phyloP scores from a whole-genome alignment of 371 early-diverging fungal species.

The Smittium culicis region DNA sequence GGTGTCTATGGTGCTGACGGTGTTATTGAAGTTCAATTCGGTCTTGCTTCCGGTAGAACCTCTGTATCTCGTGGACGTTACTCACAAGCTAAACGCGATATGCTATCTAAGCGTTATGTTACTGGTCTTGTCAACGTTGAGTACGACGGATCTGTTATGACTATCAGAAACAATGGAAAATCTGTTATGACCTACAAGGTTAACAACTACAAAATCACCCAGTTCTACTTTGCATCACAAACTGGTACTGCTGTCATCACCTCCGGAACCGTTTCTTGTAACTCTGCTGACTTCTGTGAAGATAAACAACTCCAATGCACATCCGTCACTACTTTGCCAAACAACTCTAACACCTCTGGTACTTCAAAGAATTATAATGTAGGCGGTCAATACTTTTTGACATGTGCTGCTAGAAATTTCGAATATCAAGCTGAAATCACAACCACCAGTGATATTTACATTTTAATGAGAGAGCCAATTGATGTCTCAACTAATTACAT shows the following conservation, averaged over 20 bases:
- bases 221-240: not conserved
- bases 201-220: not conserved
- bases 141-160: not conserved
- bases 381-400: not conserved
- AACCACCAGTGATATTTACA: not conserved
- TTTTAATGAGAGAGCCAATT: not conserved
- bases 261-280: not conserved
- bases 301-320: not conserved
- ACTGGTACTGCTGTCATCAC: not conserved
- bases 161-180: not conserved
- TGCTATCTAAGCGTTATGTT: not conserved
- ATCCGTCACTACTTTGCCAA: not conserved
- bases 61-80: not conserved
- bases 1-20: conserved; percentile 7
- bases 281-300: not conserved
- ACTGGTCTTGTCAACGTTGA: not conserved
- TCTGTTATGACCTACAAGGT: not conserved
- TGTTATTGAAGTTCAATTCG: conserved; percentile 1
- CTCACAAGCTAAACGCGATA: not conserved
- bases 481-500: not conserved
- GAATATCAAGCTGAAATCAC: not conserved
- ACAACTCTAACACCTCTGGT: no score
- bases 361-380: not conserved
- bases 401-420: not conserved
- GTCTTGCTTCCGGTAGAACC: not conserved